phyloP scores from a whole-genome alignment of 345 rosid genomes.

The Corymbia maculata region DNA sequence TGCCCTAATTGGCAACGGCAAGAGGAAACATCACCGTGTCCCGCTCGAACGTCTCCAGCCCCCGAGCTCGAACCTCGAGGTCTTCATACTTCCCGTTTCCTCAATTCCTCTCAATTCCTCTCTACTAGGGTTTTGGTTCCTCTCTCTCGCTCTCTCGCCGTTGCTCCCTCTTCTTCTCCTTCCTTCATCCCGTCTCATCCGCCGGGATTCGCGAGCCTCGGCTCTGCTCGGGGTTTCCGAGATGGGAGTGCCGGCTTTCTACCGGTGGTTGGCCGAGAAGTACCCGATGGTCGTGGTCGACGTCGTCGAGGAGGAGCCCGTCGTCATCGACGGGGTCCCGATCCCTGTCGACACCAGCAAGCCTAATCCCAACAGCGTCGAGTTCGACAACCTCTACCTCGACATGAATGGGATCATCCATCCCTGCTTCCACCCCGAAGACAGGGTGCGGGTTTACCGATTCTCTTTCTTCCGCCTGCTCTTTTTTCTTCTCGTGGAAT shows the following conservation, averaged over 20 bases:
- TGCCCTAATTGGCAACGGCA: not conserved
- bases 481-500: not conserved
- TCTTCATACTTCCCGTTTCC: not conserved
- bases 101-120: not conserved
- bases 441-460: conserved; percentile 32
- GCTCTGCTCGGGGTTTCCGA: not conserved
- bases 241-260: conserved; percentile 97
- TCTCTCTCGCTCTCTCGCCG: not conserved
- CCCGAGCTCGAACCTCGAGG: not conserved
- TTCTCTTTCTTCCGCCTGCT: not conserved
- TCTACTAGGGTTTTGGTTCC: not conserved
- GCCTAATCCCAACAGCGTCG: conserved; percentile 72
- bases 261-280: conserved; percentile 88
- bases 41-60: not conserved
- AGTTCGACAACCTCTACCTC: conserved; percentile 89
- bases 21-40: not conserved
- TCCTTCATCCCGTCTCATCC: not conserved
- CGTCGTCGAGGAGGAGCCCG: conserved; percentile 81
- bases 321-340: conserved; percentile 44
- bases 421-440: conserved; percentile 98
- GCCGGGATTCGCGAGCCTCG: not conserved
- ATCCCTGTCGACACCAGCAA: conserved; percentile 78
- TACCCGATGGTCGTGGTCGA: conserved; percentile 69
- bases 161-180: not conserved
- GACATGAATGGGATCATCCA: conserved; percentile 99